Base-by-base conservation (phyloP, 768 basidiomycete genomes). In the Floccularia luteovirens region DNA sequence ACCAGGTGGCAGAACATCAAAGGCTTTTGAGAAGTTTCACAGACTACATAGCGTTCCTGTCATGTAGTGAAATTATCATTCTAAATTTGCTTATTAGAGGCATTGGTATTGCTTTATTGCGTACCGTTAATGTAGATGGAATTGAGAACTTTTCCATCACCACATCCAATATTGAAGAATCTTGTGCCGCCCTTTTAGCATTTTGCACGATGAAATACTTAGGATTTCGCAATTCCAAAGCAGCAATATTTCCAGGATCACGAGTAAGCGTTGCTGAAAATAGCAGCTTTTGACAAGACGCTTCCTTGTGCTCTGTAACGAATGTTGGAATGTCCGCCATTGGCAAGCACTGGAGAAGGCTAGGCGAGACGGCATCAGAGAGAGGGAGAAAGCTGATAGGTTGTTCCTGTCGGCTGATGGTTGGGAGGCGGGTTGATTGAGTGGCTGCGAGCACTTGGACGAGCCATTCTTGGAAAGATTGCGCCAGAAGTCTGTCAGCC, bases 401-500 rank as follows among this genome's bases (percentile, higher is more conserved):
- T 24, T 35, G 27, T 42, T 56, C 57, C 19, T 53, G 68, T 47
- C 57, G 74, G n/a, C n/a, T n/a, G n/a, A n/a, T n/a, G n/a, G n/a
- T n/a, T n/a, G n/a, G n/a, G n/a, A n/a, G n/a, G n/a, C n/a, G n/a
- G n/a, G n/a, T n/a, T n/a, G n/a, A n/a, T n/a, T n/a, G n/a, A 7
- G 79, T 85, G 5, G 89, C 90, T n/a, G 73, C 63, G 5, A 96
- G 66, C 3, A 98, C 86, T 52, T 81, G 80, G 4, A 75, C 74
- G 2, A 98, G 66, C 94, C 93, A 99, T 55, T 90, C 88, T 59
- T 98, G 92, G 63, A 96, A 98, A 1, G 90, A 90, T 56, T 97
- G 92, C 7, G 87, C 84, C 6, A 99, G 71, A 0, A 99, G 71
- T n/a, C 92, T 77, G 55, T 99, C 96, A 0, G 96, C 96, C 63